Percentiles rank a stretch among this genome's conserved stretches.
These are phyloP conservation scores for Suhomyces kilbournensis DNA, from an alignment of 805 yeast species.

Conservation along the genomic window DNA sequence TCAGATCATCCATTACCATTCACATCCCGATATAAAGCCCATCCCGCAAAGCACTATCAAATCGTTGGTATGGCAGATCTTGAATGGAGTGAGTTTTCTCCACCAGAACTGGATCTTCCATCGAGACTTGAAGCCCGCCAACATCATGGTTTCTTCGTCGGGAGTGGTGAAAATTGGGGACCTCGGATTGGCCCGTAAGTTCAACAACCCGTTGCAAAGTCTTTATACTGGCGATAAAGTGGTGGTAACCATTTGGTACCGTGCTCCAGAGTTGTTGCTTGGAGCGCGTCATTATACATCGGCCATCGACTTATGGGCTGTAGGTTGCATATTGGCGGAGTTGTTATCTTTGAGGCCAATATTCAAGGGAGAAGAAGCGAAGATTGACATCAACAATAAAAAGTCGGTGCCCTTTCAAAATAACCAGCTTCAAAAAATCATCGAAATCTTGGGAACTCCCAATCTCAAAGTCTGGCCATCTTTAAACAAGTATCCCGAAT, in stretches of 20 bases:
- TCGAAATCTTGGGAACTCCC: conserved; percentile 94
- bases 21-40: conserved; percentile 78
- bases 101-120: conserved; percentile 97
- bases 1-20: conserved; percentile 91
- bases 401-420: conserved; percentile 92
- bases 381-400: conserved; percentile 76
- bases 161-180: conserved; percentile 97
- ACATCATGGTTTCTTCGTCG: conserved; percentile 86
- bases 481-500: conserved; percentile 81
- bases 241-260: conserved; percentile 94
- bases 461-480: conserved; percentile 74
- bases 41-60: conserved; percentile 79
- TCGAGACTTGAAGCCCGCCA: conserved; percentile 95
- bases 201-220: conserved; percentile 82
- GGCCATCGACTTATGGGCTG: conserved; percentile 92
- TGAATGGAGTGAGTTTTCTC: conserved; percentile 85
- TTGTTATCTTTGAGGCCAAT: conserved; percentile 84
- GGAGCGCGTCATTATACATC: conserved; percentile 93
- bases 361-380: conserved; percentile 97
- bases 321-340: conserved; percentile 93
- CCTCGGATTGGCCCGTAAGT: conserved; percentile 84
- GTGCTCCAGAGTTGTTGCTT: conserved; percentile 88
- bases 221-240: conserved; percentile 91
- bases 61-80: conserved; percentile 86
- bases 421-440: conserved; percentile 84